Conservation (phyloP, 2,329 filamentous ascomycete species). For the Pseudogymnoascus sp. region DNA sequence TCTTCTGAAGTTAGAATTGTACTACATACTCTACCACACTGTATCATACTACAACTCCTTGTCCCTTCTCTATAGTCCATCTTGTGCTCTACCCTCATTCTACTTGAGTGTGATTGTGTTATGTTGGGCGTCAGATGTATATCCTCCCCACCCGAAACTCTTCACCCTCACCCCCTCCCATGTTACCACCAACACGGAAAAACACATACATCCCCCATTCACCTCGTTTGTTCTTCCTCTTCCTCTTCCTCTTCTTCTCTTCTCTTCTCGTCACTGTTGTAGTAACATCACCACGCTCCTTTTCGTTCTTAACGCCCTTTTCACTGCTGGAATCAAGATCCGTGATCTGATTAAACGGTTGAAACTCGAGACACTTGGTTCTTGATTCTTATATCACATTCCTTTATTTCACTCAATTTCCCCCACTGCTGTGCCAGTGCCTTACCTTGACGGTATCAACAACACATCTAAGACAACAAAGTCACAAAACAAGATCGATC, state of each 20-base stretch:
- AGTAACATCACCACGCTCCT: conserved; percentile 11
- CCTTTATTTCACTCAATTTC: background rate
- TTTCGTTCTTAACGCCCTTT: conserved; percentile 16
- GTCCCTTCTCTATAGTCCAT: background rate
- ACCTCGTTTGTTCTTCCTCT: background rate
- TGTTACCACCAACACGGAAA: background rate
- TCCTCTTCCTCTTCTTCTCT: background rate
- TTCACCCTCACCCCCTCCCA: background rate
- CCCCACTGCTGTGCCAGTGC: background rate
- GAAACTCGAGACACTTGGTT: background rate
- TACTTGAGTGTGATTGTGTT: background rate
- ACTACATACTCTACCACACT: background rate
- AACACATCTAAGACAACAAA: background rate
- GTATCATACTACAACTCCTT: background rate
- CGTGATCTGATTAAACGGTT: conserved; percentile 9
- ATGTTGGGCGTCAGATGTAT: background rate
- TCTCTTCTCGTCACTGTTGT: conserved; percentile 2
- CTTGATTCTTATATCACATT: conserved; percentile 1
- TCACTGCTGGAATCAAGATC: conserved; percentile 9
- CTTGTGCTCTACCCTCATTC: background rate
- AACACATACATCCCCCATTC: background rate
- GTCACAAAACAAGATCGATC: conserved; percentile 5
- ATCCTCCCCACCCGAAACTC: background rate
- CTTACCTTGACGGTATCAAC: conserved; percentile 8
- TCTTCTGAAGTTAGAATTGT: background rate